Evolutionary conservation across 208 protist genomes (phyloP).

Genomic region (Leishmania martiniquensis): DNA sequence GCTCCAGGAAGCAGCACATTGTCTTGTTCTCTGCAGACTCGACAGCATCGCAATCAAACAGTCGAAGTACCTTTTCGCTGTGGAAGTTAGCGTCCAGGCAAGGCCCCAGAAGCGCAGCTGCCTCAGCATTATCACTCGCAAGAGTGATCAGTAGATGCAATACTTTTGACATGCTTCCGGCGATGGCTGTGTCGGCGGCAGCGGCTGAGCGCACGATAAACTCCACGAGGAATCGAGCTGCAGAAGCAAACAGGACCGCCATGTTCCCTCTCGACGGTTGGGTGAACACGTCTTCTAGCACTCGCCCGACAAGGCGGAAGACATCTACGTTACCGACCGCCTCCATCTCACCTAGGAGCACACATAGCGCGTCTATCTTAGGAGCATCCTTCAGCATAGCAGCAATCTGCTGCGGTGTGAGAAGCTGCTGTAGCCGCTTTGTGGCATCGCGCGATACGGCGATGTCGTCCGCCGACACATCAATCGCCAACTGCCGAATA

Average conservation of each 20-base stretch:
- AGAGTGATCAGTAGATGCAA: constrained; percentile 28
- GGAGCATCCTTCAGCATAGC: constrained; percentile 17
- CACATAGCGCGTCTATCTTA: constrained; percentile 2
- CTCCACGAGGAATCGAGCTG: constrained; percentile 34
- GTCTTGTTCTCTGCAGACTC: constrained; percentile 46
- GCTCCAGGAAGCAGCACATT: constrained; percentile 43
- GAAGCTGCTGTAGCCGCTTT: constrained; percentile 24
- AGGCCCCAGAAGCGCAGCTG: constrained; percentile 22
- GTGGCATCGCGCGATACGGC: constrained; percentile 32
- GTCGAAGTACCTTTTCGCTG: constrained; percentile 58
- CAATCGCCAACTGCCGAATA: constrained; percentile 26
- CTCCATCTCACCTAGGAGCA: constrained; percentile 52
- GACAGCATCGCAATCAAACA: constrained; percentile 71
- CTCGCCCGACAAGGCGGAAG: constrained; percentile 39
- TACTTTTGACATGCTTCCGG: constrained; percentile 16
- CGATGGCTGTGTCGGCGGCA: constrained; percentile 29
- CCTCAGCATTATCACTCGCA: constrained; percentile 7
- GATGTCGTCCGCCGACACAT: constrained; percentile 47
- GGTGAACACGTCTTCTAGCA: constrained; percentile 33
- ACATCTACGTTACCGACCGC: constrained; percentile 49
- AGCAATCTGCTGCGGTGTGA: constrained; percentile 28
- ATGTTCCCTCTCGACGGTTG: not conserved
- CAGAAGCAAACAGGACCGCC: constrained; percentile 31
- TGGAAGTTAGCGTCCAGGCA: constrained; percentile 44
- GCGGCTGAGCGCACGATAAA: constrained; percentile 42